Percentiles rank a stretch among this genome's conserved stretches.
These are phyloP conservation scores for Monascus ruber DNA, from an alignment of 2,329 filamentous ascomycete species.

Conservation along the genomic window DNA sequence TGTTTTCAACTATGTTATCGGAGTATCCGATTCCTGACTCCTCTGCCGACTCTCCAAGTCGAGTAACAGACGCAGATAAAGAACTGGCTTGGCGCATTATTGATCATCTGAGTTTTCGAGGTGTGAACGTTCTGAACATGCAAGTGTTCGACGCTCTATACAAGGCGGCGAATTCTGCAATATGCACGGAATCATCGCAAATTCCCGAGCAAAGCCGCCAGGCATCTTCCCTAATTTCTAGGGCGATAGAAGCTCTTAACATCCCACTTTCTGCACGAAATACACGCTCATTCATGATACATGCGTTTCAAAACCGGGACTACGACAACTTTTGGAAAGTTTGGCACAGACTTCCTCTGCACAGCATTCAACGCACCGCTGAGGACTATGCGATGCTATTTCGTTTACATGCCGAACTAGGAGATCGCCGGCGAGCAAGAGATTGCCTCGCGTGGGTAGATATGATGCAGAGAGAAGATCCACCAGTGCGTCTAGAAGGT, in stretches of 20 bases:
- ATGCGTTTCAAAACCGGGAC: slow-evolving; percentile 31
- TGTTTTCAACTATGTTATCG: slow-evolving; percentile 28
- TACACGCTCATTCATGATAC: slow-evolving; percentile 19
- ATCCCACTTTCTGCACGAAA: slow-evolving; percentile 18
- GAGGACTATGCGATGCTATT: slow-evolving; percentile 48
- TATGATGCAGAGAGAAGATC: slow-evolving; percentile 48
- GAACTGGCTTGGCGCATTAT: slow-evolving; percentile 31
- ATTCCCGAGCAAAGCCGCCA: slow-evolving; percentile 5
- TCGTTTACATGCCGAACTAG: slow-evolving; percentile 34
- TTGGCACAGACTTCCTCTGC: slow-evolving; percentile 46
- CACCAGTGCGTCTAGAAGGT: slow-evolving; percentile 36
- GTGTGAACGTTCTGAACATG: slow-evolving; percentile 29
- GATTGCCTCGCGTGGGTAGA: slow-evolving; percentile 44
- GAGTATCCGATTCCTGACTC: slow-evolving; percentile 6
- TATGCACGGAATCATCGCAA: slow-evolving; percentile 25
- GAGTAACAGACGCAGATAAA: slow-evolving; percentile 15
- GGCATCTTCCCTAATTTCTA: slow-evolving; percentile 13
- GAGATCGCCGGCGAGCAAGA: slow-evolving; percentile 34
- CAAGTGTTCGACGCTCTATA: slow-evolving; percentile 39
- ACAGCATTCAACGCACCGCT: slow-evolving; percentile 38
- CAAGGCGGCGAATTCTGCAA: slow-evolving; percentile 23
- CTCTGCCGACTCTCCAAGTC: slow-evolving; percentile 3
- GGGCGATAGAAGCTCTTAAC: slow-evolving; percentile 17
- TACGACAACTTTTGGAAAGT: slow-evolving; percentile 51
- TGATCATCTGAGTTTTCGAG: slow-evolving; percentile 31